These are phyloP conservation scores for Candida jianshihensis DNA, from an alignment of 805 yeast genomes.

Conservation along the genomic window DNA sequence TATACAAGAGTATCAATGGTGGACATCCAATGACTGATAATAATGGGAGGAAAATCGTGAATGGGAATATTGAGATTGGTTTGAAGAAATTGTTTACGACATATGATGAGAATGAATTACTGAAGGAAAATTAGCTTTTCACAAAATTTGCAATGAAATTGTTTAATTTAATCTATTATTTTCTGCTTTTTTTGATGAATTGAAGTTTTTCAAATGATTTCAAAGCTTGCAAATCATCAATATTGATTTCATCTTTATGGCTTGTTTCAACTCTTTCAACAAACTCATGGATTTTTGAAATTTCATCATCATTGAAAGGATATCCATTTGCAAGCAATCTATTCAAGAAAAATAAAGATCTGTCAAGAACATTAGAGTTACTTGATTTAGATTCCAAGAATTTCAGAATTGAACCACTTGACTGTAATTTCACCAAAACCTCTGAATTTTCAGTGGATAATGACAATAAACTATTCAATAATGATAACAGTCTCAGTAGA, in stretches of 20 bases:
- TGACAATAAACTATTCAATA: slow-evolving; percentile 53
- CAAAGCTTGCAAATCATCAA: slow-evolving; percentile 45
- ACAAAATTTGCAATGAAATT: not conserved
- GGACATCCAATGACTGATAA: slow-evolving; percentile 33
- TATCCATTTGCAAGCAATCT: slow-evolving; percentile 39
- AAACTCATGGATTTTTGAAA: slow-evolving; percentile 27
- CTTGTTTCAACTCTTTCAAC: slow-evolving; percentile 31
- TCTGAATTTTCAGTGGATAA: slow-evolving; percentile 37
- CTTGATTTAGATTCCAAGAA: slow-evolving; percentile 19
- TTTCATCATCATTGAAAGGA: slow-evolving; percentile 39
- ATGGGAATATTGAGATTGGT: slow-evolving; percentile 43
- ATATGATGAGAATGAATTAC: slow-evolving; percentile 39
- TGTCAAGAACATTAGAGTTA: slow-evolving; percentile 43
- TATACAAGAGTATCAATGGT: slow-evolving; percentile 22
- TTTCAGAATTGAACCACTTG: slow-evolving; percentile 21
- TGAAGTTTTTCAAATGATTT: slow-evolving; percentile 23
- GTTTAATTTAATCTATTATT: slow-evolving; percentile 1
- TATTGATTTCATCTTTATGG: slow-evolving; percentile 42
- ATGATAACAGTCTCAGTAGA: slow-evolving; percentile 47
- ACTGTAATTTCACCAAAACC: slow-evolving; percentile 31
- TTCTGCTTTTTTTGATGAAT: slow-evolving; percentile 12
- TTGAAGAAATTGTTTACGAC: slow-evolving; percentile 42
- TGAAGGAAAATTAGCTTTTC: slow-evolving; percentile 6
- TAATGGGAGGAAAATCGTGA: slow-evolving; percentile 39
- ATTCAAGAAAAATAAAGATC: slow-evolving; percentile 43